Evolutionary conservation across 1,284 basidiomycete species (phyloP).

Genomic region (Moniliella sp.): DNA sequence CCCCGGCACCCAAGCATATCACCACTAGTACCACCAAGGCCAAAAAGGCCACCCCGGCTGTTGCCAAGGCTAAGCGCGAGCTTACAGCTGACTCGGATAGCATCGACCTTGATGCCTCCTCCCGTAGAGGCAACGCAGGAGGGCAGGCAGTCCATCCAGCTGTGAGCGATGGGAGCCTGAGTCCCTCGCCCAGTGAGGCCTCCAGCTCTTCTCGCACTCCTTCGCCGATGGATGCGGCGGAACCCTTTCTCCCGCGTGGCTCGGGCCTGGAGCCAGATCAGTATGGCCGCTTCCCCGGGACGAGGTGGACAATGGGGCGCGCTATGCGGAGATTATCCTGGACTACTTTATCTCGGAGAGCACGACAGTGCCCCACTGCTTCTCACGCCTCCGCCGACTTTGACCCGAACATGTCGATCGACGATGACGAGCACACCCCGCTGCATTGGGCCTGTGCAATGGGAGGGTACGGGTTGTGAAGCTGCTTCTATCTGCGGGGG

Average conservation of each 20-base stretch:
- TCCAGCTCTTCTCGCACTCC: constrained; percentile 73
- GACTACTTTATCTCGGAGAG: constrained; percentile 98
- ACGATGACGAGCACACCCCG: constrained; percentile 92
- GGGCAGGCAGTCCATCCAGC: too few species aligned
- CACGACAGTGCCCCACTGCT: constrained; percentile 70
- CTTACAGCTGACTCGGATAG: not conserved
- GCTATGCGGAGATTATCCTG: constrained; percentile 80
- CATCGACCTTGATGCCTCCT: not conserved
- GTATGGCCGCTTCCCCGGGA: not conserved
- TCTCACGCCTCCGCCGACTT: constrained; percentile 75
- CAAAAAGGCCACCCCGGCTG: constrained; percentile 20
- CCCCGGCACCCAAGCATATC: constrained; percentile 89
- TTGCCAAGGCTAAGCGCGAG: not conserved
- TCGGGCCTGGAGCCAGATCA: not conserved
- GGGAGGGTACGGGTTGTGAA: constrained; percentile 92
- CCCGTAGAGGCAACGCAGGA: too few species aligned
- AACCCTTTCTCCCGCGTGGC: too few species aligned
- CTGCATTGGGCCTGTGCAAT: constrained; percentile 98
- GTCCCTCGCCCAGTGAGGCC: constrained; percentile 61
- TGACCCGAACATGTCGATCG: constrained; percentile 85
- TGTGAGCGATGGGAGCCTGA: constrained; percentile 40
- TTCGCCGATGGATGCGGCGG: constrained; percentile 41
- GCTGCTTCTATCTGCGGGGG: constrained; percentile 72
- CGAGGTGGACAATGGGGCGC: constrained; percentile 4
- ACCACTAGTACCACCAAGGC: constrained; percentile 26